Conservation (phyloP, 306 rosid species). For the Vigna mungo region DNA sequence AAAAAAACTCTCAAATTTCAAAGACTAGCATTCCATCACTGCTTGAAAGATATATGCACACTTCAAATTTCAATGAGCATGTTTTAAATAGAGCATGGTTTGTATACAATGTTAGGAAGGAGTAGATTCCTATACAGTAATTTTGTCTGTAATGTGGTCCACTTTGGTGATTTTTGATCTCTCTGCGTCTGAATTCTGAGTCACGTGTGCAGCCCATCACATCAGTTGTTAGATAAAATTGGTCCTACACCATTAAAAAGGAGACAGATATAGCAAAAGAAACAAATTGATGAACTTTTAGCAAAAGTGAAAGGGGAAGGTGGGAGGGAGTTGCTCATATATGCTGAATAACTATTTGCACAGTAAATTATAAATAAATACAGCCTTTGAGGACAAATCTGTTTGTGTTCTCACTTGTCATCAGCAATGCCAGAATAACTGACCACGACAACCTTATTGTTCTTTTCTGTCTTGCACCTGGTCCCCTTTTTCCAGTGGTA, state of each 20-base stretch:
- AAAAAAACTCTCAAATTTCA: no score
- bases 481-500: conserved; percentile 55
- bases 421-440: conserved; percentile 32
- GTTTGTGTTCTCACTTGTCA: conserved; percentile 42
- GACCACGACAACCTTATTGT: conserved; percentile 48
- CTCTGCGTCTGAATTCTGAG: conserved; percentile 36
- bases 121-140: conserved; percentile 2
- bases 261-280: not conserved
- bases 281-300: conserved; percentile 17
- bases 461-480: conserved; percentile 55
- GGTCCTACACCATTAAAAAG: conserved; percentile 28
- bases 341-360: conserved; percentile 11
- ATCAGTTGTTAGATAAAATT: conserved; percentile 20
- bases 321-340: not conserved
- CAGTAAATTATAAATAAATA: conserved; percentile 3
- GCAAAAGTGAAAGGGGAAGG: conserved; percentile 1
- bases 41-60: no score
- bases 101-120: not conserved
- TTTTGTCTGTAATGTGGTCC: conserved; percentile 24
- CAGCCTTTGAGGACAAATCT: not conserved
- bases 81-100: conserved; percentile 2
- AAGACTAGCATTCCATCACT: no score
- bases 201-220: conserved; percentile 35
- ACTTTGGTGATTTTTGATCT: conserved; percentile 23
- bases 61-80: no score